phyloP scores from a whole-genome alignment of 2,329 filamentous ascomycete species.

The Colletotrichum noveboracense region DNA sequence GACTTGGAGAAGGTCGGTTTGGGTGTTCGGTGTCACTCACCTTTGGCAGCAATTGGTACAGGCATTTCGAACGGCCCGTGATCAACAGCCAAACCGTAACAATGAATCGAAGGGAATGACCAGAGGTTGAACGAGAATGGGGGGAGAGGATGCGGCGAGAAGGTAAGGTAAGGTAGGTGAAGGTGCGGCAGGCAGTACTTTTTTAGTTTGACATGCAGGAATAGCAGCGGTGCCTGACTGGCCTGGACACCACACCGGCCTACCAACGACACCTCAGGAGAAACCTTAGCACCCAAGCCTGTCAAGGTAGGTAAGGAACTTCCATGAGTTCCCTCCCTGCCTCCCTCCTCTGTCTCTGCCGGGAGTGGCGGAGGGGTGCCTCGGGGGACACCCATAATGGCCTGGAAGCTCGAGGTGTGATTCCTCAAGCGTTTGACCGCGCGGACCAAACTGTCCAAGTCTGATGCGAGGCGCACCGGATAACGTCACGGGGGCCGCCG shows the following conservation, averaged over 20 bases:
- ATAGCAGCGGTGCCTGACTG: neutral
- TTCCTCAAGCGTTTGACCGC: neutral
- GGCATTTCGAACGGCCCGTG: slow-evolving; percentile 15
- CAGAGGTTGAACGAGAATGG: neutral
- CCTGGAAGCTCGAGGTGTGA: neutral
- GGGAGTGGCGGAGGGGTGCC: neutral
- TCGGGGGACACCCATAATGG: neutral
- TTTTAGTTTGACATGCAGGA: neutral
- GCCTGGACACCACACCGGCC: neutral
- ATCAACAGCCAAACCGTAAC: neutral
- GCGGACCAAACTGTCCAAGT: neutral
- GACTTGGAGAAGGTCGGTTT: neutral
- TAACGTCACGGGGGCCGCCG: neutral
- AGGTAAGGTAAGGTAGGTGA: neutral
- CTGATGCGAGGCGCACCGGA: neutral
- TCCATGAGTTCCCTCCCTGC: neutral
- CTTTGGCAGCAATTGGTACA: slow-evolving; percentile 22
- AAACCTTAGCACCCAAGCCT: neutral
- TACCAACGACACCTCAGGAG: neutral
- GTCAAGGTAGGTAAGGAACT: neutral
- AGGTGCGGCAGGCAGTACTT: neutral
- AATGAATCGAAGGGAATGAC: neutral
- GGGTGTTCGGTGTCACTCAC: neutral
- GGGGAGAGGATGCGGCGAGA: neutral
- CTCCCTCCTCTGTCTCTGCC: neutral